Evolutionary conservation across 2,329 filamentous ascomycete genomes (phyloP).

Genomic region (Apiospora pterosperma): DNA sequence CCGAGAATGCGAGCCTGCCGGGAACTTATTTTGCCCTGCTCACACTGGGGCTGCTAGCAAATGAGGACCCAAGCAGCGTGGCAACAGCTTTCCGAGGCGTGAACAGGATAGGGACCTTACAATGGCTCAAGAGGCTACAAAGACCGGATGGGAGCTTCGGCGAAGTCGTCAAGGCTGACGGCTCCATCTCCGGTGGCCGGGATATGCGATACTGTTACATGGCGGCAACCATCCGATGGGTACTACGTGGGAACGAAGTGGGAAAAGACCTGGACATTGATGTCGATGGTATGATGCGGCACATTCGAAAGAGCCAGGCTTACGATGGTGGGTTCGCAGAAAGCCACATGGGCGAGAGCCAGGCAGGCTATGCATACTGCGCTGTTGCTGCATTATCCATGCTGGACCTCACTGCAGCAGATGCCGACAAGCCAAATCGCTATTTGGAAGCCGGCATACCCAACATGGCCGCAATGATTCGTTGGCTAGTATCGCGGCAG

Average conservation of each 20-base stretch:
- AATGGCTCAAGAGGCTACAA: slow-evolving; percentile 76
- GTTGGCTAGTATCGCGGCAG: slow-evolving; percentile 63
- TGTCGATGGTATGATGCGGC: slow-evolving; percentile 63
- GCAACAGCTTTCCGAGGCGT: slow-evolving; percentile 58
- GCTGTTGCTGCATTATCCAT: slow-evolving; percentile 75
- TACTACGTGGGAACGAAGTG: slow-evolving; percentile 63
- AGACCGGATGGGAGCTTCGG: slow-evolving; percentile 86
- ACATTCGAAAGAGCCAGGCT: slow-evolving; percentile 69
- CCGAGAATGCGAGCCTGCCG: slow-evolving; percentile 66
- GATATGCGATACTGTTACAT: slow-evolving; percentile 90
- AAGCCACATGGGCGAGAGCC: slow-evolving; percentile 74
- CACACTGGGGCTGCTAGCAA: slow-evolving; percentile 55
- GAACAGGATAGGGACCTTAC: slow-evolving; percentile 61
- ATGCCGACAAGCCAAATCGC: slow-evolving; percentile 22
- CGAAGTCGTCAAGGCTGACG: slow-evolving; percentile 64
- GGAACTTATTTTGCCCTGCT: slow-evolving; percentile 87
- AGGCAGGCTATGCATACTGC: slow-evolving; percentile 90
- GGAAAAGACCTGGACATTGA: slow-evolving; percentile 69
- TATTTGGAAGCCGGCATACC: slow-evolving; percentile 37
- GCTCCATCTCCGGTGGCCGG: slow-evolving; percentile 67
- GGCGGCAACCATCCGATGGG: slow-evolving; percentile 77
- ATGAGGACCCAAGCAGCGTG: slow-evolving; percentile 35
- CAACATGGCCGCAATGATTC: slow-evolving; percentile 32
- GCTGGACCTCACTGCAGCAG: slow-evolving; percentile 54
- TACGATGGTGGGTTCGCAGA: slow-evolving; percentile 86